These are phyloP conservation scores for sorghum (Sorghum bicolor) DNA, from an alignment of 176 grass and related monocot genomes.

Conservation along the genomic window Sorghum_bicolor_NCBIv3 NC_012875.2:5725001-5725500, in stretches of 20 bases:
- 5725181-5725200: conserved; percentile 32
- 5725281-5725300: conserved; percentile 33
- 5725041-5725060: conserved; percentile 14
- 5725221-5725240: conserved; percentile 30
- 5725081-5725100: conserved; percentile 19
- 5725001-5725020: conserved; percentile 47
- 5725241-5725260: conserved; percentile 26
- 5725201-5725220: conserved; percentile 13
- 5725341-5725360: conserved; percentile 23
- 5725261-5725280: conserved; percentile 28
- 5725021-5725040: conserved; percentile 42
- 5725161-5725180: conserved; percentile 8
- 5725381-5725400: conserved; percentile 49
- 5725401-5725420: conserved; percentile 14
- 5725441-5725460: conserved; percentile 29
- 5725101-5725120: conserved; percentile 42
- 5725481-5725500: background rate
- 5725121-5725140: conserved; percentile 34
- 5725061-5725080: conserved; percentile 32
- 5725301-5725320: conserved; percentile 42
- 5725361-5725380: conserved; percentile 42
- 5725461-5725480: conserved; percentile 1
- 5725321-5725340: conserved; percentile 14
- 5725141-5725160: conserved; percentile 22
- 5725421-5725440: conserved; percentile 4